Evolutionary conservation across 2,329 filamentous ascomycete species (phyloP), one percentile per base, ranked within the genome.

Genomic region (Fusarium mexicanum): DNA sequence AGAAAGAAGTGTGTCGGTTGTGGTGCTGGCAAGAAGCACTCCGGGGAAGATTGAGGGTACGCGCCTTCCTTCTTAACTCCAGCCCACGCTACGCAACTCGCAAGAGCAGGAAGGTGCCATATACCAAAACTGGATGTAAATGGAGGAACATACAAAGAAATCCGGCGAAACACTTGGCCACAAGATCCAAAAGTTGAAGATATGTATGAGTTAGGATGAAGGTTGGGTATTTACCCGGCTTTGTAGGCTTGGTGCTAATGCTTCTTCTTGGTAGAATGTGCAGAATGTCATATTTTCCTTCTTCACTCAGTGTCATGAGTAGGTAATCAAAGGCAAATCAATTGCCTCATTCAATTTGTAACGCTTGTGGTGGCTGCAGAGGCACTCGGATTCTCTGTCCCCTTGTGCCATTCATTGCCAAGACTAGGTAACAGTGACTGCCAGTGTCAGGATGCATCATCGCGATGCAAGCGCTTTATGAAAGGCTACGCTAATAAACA

Each of bases 61-160:
- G 35, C 44, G 31, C 60, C 72, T 74, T 69, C 72, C 67, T 68
- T 53, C 31, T 50, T 22, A n/a, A 58, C 18, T 38, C 12, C 29
- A 31, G 40, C 33, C 48, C 43, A 24, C n/a, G 61, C 54, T 59
- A n/a, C 46, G 29, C 40, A 43, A 50, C 59, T 33, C 26, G n/a
- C 44, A 43, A 35, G 26, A 58, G 29, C 24, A 44, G 57, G 35
- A 51, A 69, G 47, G 31, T 51, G 38, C 37, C 29, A 48, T 24
- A 13, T 35, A 53, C 54, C 33, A 59, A 59, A 33, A 47, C 10
- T 13, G 11, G n/a, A 37, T 22, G 16, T 22, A 35, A 60, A 46
- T 37, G 33, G 20, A 53, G 20, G n/a, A 47, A 51, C 26, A 17
- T 22, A 26, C 24, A 46, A 55, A 31, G 31, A 38, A 43, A 54